phyloP scores from a whole-genome alignment of 176 grass and related monocot genomes.

The Elymus sibiricus region DNA sequence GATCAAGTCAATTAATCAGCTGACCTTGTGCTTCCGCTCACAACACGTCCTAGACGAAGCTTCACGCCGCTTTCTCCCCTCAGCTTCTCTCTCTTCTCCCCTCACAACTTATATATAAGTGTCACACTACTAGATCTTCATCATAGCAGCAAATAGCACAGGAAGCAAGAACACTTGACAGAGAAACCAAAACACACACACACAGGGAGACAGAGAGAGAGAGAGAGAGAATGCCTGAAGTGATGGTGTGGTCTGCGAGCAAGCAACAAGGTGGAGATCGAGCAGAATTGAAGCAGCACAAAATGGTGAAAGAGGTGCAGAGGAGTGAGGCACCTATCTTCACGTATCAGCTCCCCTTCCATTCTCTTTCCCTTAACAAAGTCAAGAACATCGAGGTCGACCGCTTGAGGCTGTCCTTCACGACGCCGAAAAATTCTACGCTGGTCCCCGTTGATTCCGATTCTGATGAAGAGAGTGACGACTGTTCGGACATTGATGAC shows the following conservation, averaged over 20 bases:
- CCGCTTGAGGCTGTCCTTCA: slow-evolving; percentile 2
- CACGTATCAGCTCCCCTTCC: slow-evolving; percentile 40
- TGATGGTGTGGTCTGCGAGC: slow-evolving; percentile 4
- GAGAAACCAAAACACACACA: too few species aligned
- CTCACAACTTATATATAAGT: not conserved
- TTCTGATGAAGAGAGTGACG: not conserved
- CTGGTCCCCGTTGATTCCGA: not conserved
- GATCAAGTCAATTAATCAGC: not conserved
- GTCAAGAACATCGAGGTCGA: slow-evolving; percentile 10
- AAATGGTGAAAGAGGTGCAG: not conserved
- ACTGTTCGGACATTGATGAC: not conserved
- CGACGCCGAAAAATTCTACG: not conserved
- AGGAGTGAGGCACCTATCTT: not conserved
- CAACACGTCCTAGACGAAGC: not conserved
- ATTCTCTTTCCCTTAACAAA: slow-evolving; percentile 29
- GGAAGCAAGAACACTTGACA: not conserved
- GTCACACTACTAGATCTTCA: not conserved
- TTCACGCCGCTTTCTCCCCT: not conserved
- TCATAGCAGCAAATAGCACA: not conserved
- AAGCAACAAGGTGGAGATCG: not conserved
- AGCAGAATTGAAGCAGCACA: not conserved
- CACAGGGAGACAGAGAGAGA: not conserved
- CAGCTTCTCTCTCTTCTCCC: not conserved
- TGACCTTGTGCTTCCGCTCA: not conserved
- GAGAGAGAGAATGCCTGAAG: too few species aligned